phyloP scores from a whole-genome alignment of 352 stramenopile species.

The Phytophthora quininea region DNA sequence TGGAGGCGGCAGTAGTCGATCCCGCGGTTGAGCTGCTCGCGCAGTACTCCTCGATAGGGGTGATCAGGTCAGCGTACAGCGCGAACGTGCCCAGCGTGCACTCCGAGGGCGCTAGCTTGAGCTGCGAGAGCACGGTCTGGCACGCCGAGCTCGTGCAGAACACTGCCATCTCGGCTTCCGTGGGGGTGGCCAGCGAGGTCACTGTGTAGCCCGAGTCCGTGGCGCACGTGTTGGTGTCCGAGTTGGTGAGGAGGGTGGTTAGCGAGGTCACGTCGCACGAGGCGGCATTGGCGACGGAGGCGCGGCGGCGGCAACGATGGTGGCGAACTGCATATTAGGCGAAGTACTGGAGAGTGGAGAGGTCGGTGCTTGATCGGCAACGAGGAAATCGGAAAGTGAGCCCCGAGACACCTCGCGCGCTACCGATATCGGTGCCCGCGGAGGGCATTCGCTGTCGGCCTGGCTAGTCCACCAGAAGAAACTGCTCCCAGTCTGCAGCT shows the following conservation, averaged over 20 bases:
- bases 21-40: conserved; percentile 7
- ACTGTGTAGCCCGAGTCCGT: conserved; percentile 39
- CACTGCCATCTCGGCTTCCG: conserved; percentile 26
- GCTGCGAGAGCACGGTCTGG: conserved; percentile 31
- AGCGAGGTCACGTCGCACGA: conserved; percentile 37
- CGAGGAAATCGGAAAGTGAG: conserved; percentile 39
- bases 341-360: conserved; percentile 21
- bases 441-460: too few species aligned
- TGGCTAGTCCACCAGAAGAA: not conserved
- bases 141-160: conserved; percentile 44
- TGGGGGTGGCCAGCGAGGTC: conserved; percentile 37
- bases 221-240: conserved; percentile 30
- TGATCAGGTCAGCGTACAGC: conserved; percentile 42
- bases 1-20: conserved; percentile 7
- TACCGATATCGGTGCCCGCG: too few species aligned
- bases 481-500: not conserved
- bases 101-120: conserved; percentile 37
- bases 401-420: not conserved
- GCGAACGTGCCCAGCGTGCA: conserved; percentile 38
- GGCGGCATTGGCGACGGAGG: conserved; percentile 29
- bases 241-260: conserved; percentile 23
- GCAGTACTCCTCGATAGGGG: conserved; percentile 29
- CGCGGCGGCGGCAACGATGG: conserved; percentile 19
- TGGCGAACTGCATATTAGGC: conserved; percentile 38
- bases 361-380: conserved; percentile 31